Evolutionary conservation across 108 stramenopile species (phyloP).

Genomic region (Schizochytrium sp.): DNA sequence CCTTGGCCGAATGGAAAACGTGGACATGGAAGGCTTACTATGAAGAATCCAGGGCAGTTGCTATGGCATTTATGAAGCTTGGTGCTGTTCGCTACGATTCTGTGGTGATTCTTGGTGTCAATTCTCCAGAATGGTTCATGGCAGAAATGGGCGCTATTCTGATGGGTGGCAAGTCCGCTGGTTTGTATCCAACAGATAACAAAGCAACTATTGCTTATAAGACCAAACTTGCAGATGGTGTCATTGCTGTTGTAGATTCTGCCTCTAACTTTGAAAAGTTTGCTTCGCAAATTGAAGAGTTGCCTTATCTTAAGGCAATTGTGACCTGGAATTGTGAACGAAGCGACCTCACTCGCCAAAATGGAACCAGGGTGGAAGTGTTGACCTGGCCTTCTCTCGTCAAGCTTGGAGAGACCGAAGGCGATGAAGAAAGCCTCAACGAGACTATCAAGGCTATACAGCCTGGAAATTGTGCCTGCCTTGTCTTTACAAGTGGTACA

Average conservation of each 20-base stretch:
- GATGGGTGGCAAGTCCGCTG: slow-evolving; percentile 37
- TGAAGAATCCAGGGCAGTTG: slow-evolving; percentile 69
- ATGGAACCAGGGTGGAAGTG: slow-evolving; percentile 67
- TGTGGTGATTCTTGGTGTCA: slow-evolving; percentile 49
- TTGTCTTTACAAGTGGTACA: slow-evolving; percentile 86
- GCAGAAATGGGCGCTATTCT: slow-evolving; percentile 23
- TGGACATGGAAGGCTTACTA: slow-evolving; percentile 76
- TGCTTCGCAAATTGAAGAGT: slow-evolving; percentile 62
- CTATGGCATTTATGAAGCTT: slow-evolving; percentile 78
- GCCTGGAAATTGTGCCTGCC: slow-evolving; percentile 75
- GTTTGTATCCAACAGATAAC: slow-evolving; percentile 49
- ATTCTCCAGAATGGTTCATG: slow-evolving; percentile 54
- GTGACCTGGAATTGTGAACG: slow-evolving; percentile 75
- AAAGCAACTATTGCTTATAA: background rate
- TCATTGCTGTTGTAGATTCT: slow-evolving; percentile 70
- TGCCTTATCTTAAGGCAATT: slow-evolving; percentile 78
- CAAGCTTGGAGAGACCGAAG: slow-evolving; percentile 55
- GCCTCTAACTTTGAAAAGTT: slow-evolving; percentile 79
- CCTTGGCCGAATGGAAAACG: slow-evolving; percentile 63
- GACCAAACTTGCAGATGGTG: slow-evolving; percentile 35
- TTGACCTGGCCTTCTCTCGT: slow-evolving; percentile 63
- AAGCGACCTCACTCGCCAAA: slow-evolving; percentile 55
- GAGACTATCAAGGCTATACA: slow-evolving; percentile 63
- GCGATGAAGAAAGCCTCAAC: slow-evolving; percentile 58
- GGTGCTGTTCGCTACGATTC: slow-evolving; percentile 76